Base-by-base conservation (phyloP, 2,329 filamentous ascomycete genomes). In the Dryadomyces quercivorus region DNA sequence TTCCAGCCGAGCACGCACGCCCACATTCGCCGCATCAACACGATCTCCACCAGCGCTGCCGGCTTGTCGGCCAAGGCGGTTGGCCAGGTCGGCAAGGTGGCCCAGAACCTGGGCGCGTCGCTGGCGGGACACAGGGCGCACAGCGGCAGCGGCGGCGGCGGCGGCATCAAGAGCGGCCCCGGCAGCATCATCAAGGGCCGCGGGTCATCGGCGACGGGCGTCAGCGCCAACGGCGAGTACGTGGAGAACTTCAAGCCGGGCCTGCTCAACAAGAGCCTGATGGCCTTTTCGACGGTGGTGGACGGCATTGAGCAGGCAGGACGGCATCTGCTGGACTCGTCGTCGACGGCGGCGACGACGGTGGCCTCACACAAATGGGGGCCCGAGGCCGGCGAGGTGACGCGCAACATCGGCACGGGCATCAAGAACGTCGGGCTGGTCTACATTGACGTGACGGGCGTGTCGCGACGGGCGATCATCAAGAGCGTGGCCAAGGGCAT, bases 401-500 rank as follows among this genome's bases (percentile, higher is more conserved):
- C 89, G 2, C 76, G 77, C 45, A 77, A 87, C 53, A 69, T 98
- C 20, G 87, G 89, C 1, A 85, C 88, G 5, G 92, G 91, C 22
- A 84, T 96, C 63, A 95, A 93, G 76, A 98, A 97, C 61, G 93
- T 97, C 8, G 93, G 91, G 6, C 76, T 98, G 31, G 93, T 98
- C 36, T 98, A 98, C 66, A 95, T 98, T 57, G 93, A 98, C 63
- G 92, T 94, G 1, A 86, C 91, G 0, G 93, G 93, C 40, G 93
- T 98, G 1, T 95, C 88, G 54, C 78, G 93, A 45, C 82, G 84
- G 58, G 93, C 93, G 0, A 82, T 98, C 46, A 80, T 98, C 65
- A 98, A 96, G 75, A 88, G 86, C 45, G 93, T 97, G 1, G 93
- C 91, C 20, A 96, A 95, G 73, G 90, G 93, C 44, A 97, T 98